Base-by-base conservation (phyloP, 2,329 filamentous ascomycete species). In the Beauveria sp. region DNA sequence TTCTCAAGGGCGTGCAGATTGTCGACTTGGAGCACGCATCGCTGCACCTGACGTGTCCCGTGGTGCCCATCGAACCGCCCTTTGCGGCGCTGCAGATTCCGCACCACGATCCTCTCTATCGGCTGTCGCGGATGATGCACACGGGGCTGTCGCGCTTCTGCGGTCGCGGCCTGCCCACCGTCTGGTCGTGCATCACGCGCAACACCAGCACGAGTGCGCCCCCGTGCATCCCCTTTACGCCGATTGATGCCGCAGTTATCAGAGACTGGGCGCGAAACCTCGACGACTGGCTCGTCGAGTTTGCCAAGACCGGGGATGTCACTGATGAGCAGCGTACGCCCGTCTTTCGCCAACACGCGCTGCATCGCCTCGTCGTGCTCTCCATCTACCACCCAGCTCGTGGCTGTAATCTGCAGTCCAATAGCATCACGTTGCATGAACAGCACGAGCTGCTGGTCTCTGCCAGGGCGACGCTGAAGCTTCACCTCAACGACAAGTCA, bases 1-100 rank as follows among this genome's bases (percentile, higher is more conserved):
- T 78, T 0, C 77, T 77, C 58, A 72, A 71, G 9, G 71, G 71
- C 8, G 65, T 73, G 18, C 71, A 77, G 68, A 78, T 78, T 43
- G 73, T 78, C 28, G 75, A 78, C 49, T 68, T 78, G 9, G 76
- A 78, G 63, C 76, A 78, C 62, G 74, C 75, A 2, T 77, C 75
- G 14, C 70, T 77, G 5, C 74, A 77, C 47, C 68, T 78, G 45
- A 72, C 74, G 0, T 77, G 72, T 38, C 76, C 76, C 0, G 71
- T 76, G 9, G 72, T 78, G 24, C 76, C 75, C 1, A 69, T 76
- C 16, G 71, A 73, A 40, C 71, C 76, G 1, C 76, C 76, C 1
- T 66, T 77, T 1, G 64, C 70, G 0, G 66, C 70, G 5, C 70
- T 78, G 7, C 73, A 74, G 43, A 72, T 71, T 3, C 73, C 74